Conservation (phyloP, 2,329 filamentous ascomycete species). For the Neonectria sp. region DNA sequence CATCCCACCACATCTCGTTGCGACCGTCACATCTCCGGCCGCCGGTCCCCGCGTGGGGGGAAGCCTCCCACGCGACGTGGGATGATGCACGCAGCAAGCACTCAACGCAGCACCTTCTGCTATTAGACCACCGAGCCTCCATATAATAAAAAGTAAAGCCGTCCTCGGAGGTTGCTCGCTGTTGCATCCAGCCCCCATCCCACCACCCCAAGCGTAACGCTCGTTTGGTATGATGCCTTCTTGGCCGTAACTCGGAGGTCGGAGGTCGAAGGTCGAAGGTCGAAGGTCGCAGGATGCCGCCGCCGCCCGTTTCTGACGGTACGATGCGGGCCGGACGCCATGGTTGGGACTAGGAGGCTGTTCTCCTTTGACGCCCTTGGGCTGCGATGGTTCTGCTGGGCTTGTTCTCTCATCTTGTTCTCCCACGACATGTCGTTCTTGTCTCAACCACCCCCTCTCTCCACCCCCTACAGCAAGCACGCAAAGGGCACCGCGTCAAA, state of each 20-base stretch:
- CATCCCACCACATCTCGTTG: conserved; percentile 16
- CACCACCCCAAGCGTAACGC: not conserved
- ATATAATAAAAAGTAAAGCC: not conserved
- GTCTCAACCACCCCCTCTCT: not conserved
- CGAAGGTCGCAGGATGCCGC: conserved; percentile 1
- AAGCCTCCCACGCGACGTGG: not conserved
- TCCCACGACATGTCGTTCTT: conserved; percentile 6
- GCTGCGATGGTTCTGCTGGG: not conserved
- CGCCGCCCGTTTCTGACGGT: conserved; percentile 23
- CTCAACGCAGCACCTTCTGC: not conserved
- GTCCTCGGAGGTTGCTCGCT: conserved; percentile 11
- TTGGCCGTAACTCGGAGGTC: not conserved
- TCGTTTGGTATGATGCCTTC: not conserved
- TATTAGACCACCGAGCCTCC: not conserved
- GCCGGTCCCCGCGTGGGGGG: conserved; percentile 8
- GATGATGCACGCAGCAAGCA: conserved; percentile 10
- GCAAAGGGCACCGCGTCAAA: not conserved
- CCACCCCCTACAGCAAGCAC: not conserved
- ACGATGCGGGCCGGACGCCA: conserved; percentile 13
- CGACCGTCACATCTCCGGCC: conserved; percentile 5
- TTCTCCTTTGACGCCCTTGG: conserved; percentile 15
- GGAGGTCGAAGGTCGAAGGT: too few relatives aligned
- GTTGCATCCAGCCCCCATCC: not conserved
- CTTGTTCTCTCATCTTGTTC: conserved; percentile 25
- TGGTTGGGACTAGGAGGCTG: conserved; percentile 6